Evolutionary conservation across 176 grass and related monocot species (phyloP), one percentile per base, ranked within the genome.

Genomic region (Zea mays): DNA sequence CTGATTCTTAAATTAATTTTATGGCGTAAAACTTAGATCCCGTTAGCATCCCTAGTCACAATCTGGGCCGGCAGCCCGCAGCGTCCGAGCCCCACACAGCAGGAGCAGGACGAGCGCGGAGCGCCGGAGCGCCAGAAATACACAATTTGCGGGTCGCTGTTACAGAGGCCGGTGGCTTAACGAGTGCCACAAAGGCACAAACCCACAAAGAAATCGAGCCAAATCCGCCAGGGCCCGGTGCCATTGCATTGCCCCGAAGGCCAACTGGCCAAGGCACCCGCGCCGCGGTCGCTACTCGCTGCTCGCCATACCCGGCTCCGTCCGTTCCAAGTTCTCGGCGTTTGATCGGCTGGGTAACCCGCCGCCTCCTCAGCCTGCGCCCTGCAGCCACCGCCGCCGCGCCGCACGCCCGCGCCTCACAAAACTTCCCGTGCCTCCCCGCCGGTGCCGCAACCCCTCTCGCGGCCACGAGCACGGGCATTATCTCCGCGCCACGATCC

Each of bases 401-500:
- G n/a, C 13, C 42, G 57, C 74, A 38, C 74, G 60, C 15, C 44
- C 75, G 60, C 45, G 16, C 44, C 75, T 11, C 75, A 65, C 65
- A 78, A 39, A 78, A 78, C 13, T 4, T 49, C 13, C 37, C 74
- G 59, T 10, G 59, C 58, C 56, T 6, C 52, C 6, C 17, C 52
- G 52, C 52, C 6, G 17, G 52, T 19, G 17, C 17, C 52, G 6
- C 52, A 56, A 3, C 16, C 6, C 52, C 46, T 6, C 14, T 52
- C 15, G 50, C 50, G 51, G 2, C 6, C 51, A 54, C 15, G 51
- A 6, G 51, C 47, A 15, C 51, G 51, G 51, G 51, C 51, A 17
- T 1, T 14, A 19, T 56, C 52, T 9, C 17, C 38, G 4, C 17
- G 52, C 54, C 71, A 75, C 82, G 77, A 77, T 85, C 82, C 77